These are phyloP conservation scores for Aspergillus bombycis DNA, from an alignment of 2,329 filamentous ascomycete species.

Conservation along the genomic window DNA sequence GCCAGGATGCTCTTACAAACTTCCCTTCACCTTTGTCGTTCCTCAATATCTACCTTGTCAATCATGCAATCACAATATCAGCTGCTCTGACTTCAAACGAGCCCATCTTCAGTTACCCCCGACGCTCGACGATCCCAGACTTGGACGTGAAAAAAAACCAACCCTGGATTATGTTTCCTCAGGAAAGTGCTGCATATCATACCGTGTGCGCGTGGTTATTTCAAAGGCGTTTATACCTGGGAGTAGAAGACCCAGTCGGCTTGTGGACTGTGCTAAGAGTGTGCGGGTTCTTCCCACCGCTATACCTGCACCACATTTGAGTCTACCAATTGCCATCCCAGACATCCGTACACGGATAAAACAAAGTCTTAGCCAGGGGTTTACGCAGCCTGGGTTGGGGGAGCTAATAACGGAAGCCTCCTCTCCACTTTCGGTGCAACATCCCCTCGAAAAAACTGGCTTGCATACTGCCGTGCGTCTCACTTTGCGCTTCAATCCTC, in stretches of 20 bases:
- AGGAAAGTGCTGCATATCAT: background rate
- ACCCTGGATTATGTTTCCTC: background rate
- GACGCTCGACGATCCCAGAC: background rate
- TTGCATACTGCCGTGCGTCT: background rate
- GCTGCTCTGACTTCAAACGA: background rate
- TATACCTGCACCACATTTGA: accelerated
- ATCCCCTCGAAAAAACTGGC: background rate
- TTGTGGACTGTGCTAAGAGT: background rate
- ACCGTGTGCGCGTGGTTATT: background rate
- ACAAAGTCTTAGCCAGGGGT: background rate
- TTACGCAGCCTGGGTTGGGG: background rate
- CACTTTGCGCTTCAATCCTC: background rate
- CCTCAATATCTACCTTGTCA: background rate
- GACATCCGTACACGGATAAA: background rate
- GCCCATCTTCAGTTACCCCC: background rate
- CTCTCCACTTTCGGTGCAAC: background rate
- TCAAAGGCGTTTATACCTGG: too few relatives aligned
- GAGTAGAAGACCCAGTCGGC: background rate
- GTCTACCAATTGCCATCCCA: background rate
- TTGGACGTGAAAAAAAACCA: background rate
- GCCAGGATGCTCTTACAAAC: background rate
- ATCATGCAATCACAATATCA: background rate
- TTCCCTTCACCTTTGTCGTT: background rate
- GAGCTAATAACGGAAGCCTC: background rate
- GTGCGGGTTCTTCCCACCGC: background rate